Evolutionary conservation across 2,329 filamentous ascomycete species (phyloP).

Genomic region (Aspergillus amoenus): DNA sequence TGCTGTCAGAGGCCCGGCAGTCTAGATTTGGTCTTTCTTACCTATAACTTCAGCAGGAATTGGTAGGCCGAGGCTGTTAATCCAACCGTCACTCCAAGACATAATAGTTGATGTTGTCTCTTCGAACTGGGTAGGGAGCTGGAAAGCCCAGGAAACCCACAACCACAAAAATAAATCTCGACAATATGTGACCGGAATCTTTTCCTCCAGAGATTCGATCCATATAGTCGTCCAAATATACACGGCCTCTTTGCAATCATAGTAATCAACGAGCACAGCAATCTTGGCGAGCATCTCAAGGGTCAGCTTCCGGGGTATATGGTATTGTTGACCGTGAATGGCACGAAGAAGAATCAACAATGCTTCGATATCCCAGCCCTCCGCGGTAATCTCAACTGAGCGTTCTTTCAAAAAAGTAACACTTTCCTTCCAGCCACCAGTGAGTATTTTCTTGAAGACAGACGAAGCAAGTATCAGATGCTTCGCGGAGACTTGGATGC

Average conservation of each 20-base stretch:
- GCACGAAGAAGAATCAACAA: slow-evolving; percentile 23
- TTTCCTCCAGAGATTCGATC: slow-evolving; percentile 14
- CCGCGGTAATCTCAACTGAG: slow-evolving; percentile 19
- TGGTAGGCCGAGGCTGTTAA: slow-evolving; percentile 21
- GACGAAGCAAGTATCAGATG: slow-evolving; percentile 22
- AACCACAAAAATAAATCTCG: slow-evolving; percentile 10
- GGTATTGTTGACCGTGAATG: slow-evolving; percentile 20
- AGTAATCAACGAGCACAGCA: slow-evolving; percentile 25
- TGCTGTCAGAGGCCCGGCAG: slow-evolving; percentile 4
- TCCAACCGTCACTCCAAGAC: slow-evolving; percentile 13
- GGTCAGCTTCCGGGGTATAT: slow-evolving; percentile 14
- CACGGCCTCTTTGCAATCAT: slow-evolving; percentile 20
- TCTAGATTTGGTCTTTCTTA: slow-evolving; percentile 6
- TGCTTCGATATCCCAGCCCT: slow-evolving; percentile 26
- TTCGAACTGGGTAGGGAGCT: slow-evolving; percentile 16
- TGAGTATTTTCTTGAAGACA: slow-evolving; percentile 19
- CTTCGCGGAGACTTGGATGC: slow-evolving; percentile 25
- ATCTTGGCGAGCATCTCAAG: slow-evolving; percentile 26
- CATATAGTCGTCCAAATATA: slow-evolving; percentile 16
- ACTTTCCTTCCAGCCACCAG: slow-evolving; percentile 21
- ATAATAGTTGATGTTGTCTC: slow-evolving; percentile 17
- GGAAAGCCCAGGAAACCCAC: slow-evolving; percentile 21
- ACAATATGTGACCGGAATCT: slow-evolving; percentile 5
- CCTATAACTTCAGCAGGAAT: slow-evolving; percentile 18
- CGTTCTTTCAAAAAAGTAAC: slow-evolving; percentile 12